A percentile compares a stretch with the other conserved stretches of the same genome.
Evolutionary conservation across 2,329 filamentous ascomycete species (phyloP).

Genomic region (Colletotrichum tamarilloi): DNA sequence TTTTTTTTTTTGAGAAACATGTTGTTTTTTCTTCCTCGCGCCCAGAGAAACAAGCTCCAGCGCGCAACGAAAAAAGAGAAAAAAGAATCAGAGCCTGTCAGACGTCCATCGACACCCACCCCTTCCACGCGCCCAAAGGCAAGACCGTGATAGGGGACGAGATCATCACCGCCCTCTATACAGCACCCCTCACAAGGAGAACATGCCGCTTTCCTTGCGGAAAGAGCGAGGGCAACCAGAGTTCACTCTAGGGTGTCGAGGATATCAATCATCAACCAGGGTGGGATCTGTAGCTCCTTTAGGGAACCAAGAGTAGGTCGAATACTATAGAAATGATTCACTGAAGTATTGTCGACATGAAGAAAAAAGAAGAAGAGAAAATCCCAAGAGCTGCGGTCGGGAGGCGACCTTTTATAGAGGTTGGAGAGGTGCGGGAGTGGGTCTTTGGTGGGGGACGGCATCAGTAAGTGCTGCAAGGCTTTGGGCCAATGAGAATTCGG

Average conservation of each 20-base stretch:
- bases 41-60: slow-evolving; percentile 54
- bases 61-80: slow-evolving; percentile 65
- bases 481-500: slow-evolving; percentile 19
- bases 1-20: too few relatives aligned
- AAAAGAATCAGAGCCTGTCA: slow-evolving; percentile 75
- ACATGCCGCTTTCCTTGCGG: slow-evolving; percentile 72
- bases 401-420: slow-evolving; percentile 13
- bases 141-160: slow-evolving; percentile 79
- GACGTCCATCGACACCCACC: slow-evolving; percentile 90
- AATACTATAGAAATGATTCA: slow-evolving; percentile 99
- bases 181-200: slow-evolving; percentile 57
- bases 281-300: slow-evolving; percentile 94
- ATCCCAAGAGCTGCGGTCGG: slow-evolving; percentile 11
- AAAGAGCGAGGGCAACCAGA: slow-evolving; percentile 68
- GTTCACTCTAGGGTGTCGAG: slow-evolving; percentile 88
- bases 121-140: slow-evolving; percentile 81
- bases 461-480: slow-evolving; percentile 5
- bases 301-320: slow-evolving; percentile 91
- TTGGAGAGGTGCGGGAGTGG: not conserved
- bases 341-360: slow-evolving; percentile 40
- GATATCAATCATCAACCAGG: slow-evolving; percentile 95
- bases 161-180: slow-evolving; percentile 95
- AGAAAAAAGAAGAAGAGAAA: slow-evolving; percentile 26
- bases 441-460: not conserved
- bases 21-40: slow-evolving; percentile 66